Percentiles rank a stretch among this genome's conserved stretches.
These are phyloP conservation scores for Ascochyta lentis DNA, from an alignment of 2,329 filamentous ascomycete genomes.

Conservation along the genomic window DNA sequence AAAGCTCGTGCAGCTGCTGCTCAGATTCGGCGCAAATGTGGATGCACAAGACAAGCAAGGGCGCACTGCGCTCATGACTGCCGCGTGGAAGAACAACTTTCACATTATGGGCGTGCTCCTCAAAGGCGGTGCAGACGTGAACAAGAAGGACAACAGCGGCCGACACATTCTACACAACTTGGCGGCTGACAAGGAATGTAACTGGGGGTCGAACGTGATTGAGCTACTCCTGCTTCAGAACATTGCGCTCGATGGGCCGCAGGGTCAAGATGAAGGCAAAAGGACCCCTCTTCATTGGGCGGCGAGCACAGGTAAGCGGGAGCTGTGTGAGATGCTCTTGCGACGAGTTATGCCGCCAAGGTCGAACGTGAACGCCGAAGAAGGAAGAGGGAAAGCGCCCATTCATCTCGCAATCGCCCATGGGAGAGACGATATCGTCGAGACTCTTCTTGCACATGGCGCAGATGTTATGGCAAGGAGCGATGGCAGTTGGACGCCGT, in stretches of 20 bases:
- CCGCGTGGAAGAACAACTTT: conserved; percentile 44
- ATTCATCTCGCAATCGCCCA: conserved; percentile 46
- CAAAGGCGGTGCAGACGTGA: conserved; percentile 48
- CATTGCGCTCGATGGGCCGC: conserved; percentile 50
- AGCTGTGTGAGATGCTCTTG: conserved; percentile 58
- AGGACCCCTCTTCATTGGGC: conserved; percentile 66
- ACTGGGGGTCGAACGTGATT: conserved; percentile 57
- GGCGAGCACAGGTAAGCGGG: conserved; percentile 62
- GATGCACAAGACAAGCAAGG: conserved; percentile 47
- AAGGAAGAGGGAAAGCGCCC: conserved; percentile 46
- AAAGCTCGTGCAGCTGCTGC: conserved; percentile 39
- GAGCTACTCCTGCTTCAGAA: conserved; percentile 49
- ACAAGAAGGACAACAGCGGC: conserved; percentile 43
- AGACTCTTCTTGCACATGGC: conserved; percentile 39
- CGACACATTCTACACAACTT: conserved; percentile 48
- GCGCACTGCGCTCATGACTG: conserved; percentile 48
- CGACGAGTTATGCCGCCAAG: conserved; percentile 33
- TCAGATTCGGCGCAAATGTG: conserved; percentile 42
- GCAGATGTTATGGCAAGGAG: conserved; percentile 44
- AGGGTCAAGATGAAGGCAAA: conserved; percentile 53
- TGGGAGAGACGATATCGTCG: conserved; percentile 46
- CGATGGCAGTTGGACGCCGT: conserved; percentile 43
- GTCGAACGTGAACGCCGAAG: conserved; percentile 44
- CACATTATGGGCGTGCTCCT: conserved; percentile 47
- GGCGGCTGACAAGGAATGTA: conserved; percentile 52